A percentile compares a stretch with the other conserved stretches of the same genome.
Conservation (phyloP, 2,329 filamentous ascomycete species). For the Proliferodiscus dingleyae region DNA sequence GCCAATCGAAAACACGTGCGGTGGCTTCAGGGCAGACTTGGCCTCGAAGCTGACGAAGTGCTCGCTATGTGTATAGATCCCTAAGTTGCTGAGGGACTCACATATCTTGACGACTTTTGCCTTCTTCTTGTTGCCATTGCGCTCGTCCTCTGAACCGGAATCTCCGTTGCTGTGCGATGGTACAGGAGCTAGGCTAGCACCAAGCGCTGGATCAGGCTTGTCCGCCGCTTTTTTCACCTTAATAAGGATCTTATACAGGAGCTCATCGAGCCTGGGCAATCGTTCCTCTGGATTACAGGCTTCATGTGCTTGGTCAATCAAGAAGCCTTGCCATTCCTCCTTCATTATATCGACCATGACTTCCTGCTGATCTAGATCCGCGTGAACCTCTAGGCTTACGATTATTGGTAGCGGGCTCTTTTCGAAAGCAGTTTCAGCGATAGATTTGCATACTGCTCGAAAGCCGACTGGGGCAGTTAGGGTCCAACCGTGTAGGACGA, state of each 20-base stretch:
- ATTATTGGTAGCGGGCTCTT: constrained; percentile 77
- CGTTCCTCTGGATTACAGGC: constrained; percentile 41
- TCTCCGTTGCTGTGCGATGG: constrained; percentile 20
- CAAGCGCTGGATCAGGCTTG: constrained; percentile 12
- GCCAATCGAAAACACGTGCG: constrained; percentile 64
- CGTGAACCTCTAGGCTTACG: constrained; percentile 88
- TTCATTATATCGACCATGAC: constrained; percentile 93
- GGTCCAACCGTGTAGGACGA: constrained; percentile 83
- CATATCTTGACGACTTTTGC: constrained; percentile 65
- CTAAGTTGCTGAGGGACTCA: constrained; percentile 65
- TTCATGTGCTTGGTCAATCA: constrained; percentile 58
- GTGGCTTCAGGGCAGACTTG: constrained; percentile 52
- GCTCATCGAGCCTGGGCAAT: constrained; percentile 65
- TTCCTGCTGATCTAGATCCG: constrained; percentile 75
- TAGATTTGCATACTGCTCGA: constrained; percentile 76
- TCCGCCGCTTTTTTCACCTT: constrained; percentile 62
- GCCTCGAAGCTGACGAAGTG: constrained; percentile 70
- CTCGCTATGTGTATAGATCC: constrained; percentile 82
- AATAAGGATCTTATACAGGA: constrained; percentile 76
- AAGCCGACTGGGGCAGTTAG: constrained; percentile 83
- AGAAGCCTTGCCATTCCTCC: constrained; percentile 72
- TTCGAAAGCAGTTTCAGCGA: constrained; percentile 73
- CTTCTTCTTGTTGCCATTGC: constrained; percentile 27
- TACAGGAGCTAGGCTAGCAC: constrained; percentile 17
- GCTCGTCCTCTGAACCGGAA: constrained; percentile 30